Conservation (phyloP, 169 alveolate genomes). For the Toxoplasma gondii region DNA sequence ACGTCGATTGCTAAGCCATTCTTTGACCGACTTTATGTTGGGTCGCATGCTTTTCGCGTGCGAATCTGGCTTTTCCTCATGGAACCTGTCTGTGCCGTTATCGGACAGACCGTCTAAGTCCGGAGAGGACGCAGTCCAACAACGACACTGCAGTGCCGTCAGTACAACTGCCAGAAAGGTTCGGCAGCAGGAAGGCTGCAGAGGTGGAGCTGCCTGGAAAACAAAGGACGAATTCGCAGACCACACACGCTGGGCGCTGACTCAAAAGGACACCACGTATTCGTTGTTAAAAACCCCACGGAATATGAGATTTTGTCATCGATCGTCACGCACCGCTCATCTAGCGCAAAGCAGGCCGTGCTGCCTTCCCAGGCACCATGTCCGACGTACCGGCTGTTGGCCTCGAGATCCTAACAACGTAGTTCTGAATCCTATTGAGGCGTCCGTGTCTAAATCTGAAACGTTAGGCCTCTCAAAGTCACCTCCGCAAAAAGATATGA, state of each 20-base stretch:
- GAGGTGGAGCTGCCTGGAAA: constrained; percentile 18
- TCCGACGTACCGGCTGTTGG: neutral
- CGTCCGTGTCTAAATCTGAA: too few relatives aligned
- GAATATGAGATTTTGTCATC: too few relatives aligned
- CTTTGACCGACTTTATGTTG: neutral
- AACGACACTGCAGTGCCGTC: neutral
- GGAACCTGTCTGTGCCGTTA: neutral
- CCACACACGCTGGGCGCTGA: neutral
- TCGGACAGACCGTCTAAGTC: too few relatives aligned
- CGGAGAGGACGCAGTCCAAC: neutral
- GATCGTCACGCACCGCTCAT: neutral
- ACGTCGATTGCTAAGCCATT: neutral
- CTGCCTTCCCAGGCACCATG: neutral
- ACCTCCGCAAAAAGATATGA: too few relatives aligned
- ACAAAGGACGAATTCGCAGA: neutral
- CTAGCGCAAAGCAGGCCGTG: neutral
- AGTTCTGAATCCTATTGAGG: too few relatives aligned
- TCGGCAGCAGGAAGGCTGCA: neutral
- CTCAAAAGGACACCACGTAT: neutral
- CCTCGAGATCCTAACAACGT: too few relatives aligned
- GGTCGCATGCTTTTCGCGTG: neutral
- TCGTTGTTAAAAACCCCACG: neutral
- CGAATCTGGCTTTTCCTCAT: neutral
- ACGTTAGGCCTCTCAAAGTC: too few relatives aligned
- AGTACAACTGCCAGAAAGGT: neutral